Percentiles rank a stretch among this genome's conserved stretches.
Evolutionary conservation across 1,284 basidiomycete genomes (phyloP).

Genomic region (Marasmius oreades): DNA sequence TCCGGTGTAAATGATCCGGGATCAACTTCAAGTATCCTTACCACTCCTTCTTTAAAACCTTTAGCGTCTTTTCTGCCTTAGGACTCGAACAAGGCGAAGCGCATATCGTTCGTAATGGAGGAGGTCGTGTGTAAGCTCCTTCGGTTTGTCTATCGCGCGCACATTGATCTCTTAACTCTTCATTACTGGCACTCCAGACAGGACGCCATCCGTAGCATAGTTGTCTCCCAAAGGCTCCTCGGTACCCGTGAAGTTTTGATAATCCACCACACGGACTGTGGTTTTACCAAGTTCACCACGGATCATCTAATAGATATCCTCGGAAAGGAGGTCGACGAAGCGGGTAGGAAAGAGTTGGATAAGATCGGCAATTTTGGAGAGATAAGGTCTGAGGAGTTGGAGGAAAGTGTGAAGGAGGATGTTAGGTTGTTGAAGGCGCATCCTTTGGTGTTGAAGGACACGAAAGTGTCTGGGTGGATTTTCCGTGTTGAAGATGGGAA

Average conservation of each 20-base stretch:
- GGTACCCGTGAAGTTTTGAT: conserved; percentile 64
- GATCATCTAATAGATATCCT: conserved; percentile 48
- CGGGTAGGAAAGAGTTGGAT: conserved; percentile 33
- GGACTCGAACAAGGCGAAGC: conserved; percentile 16
- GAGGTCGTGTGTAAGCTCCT: conserved; percentile 13
- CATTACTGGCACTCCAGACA: conserved; percentile 33
- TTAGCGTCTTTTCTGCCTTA: too few relatives aligned
- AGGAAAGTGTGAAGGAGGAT: conserved; percentile 14
- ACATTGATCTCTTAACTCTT: too few relatives aligned
- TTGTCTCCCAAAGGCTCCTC: conserved; percentile 66
- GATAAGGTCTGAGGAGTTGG: conserved; percentile 39
- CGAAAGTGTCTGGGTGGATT: conserved; percentile 15
- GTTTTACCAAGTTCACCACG: conserved; percentile 60
- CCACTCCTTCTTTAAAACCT: too few relatives aligned
- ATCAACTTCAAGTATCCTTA: conserved; percentile 5
- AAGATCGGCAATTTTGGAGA: conserved; percentile 52
- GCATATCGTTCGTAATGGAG: conserved; percentile 15
- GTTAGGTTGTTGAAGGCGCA: conserved; percentile 13
- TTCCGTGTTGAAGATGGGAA: conserved; percentile 13
- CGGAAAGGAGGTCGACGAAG: conserved; percentile 29
- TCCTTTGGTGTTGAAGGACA: conserved; percentile 11
- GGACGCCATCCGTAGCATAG: conserved; percentile 61
- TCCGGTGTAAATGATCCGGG: too few relatives aligned
- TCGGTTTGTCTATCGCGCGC: too few relatives aligned
- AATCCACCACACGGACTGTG: conserved; percentile 67